Conservation (phyloP, 2,329 filamentous ascomycete genomes). For the Botrytis squamosa region DNA sequence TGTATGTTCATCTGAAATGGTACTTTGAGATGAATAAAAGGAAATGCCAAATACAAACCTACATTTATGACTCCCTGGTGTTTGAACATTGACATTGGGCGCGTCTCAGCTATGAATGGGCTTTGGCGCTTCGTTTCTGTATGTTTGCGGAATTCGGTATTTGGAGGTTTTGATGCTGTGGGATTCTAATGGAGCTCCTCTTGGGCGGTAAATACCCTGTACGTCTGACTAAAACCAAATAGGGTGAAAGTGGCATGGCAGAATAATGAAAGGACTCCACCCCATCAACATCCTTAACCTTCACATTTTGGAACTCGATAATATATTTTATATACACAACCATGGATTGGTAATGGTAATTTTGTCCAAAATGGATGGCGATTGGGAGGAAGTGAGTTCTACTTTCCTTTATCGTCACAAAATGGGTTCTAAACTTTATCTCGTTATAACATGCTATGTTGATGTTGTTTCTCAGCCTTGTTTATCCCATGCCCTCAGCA, state of each 20-base stretch:
- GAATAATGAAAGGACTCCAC: conserved; percentile 14
- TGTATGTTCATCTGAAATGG: neutral
- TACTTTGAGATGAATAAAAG: neutral
- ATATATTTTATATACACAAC: conserved; percentile 19
- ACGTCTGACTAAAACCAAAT: neutral
- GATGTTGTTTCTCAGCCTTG: conserved; percentile 16
- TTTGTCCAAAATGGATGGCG: conserved; percentile 55
- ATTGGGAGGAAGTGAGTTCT: conserved; percentile 63
- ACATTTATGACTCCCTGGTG: neutral
- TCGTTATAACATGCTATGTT: neutral
- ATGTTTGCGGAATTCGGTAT: neutral
- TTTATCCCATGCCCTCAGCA: neutral
- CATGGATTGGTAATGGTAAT: conserved; percentile 19
- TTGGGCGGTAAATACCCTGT: conserved; percentile 9
- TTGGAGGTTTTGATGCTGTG: neutral
- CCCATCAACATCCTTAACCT: neutral
- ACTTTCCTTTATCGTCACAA: conserved; percentile 18
- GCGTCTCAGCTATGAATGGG: neutral
- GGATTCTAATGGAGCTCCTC: neutral
- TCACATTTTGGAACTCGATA: neutral
- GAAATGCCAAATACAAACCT: neutral
- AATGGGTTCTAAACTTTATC: neutral
- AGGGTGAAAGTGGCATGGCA: conserved; percentile 13
- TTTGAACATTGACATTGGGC: neutral
- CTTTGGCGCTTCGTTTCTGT: neutral